Percentiles rank a stretch among this genome's conserved stretches.
phyloP scores from a whole-genome alignment of 2,329 filamentous ascomycete species.

The Clonostachys rhizophaga region DNA sequence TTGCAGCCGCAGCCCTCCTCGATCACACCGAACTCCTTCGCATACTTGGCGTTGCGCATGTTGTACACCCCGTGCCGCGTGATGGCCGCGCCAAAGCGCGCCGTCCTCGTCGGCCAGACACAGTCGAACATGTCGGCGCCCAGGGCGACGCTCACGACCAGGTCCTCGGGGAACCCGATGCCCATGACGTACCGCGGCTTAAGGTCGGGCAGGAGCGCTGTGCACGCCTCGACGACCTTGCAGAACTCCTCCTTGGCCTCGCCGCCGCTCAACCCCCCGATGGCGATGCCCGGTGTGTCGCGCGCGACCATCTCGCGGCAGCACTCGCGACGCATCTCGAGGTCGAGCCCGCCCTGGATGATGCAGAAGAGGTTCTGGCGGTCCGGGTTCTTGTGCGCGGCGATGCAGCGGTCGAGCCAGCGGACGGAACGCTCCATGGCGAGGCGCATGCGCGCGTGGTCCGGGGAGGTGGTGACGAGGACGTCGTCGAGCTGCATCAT shows the following conservation, averaged over 20 bases:
- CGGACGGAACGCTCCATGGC: conserved; percentile 92
- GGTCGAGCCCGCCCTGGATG: conserved; percentile 90
- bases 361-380: conserved; percentile 96
- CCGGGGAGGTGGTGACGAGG: conserved; percentile 90
- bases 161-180: conserved; percentile 93
- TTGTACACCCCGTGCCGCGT: conserved; percentile 80
- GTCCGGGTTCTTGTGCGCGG: conserved; percentile 77
- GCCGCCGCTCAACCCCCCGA: conserved; percentile 89
- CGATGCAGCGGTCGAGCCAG: conserved; percentile 94
- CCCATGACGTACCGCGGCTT: conserved; percentile 99
- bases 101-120: conserved; percentile 95
- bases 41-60: conserved; percentile 70
- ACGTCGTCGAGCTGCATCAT: conserved; percentile 99
- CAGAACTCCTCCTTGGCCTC: conserved; percentile 94
- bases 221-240: conserved; percentile 83
- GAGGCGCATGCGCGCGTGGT: conserved; percentile 80
- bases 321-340: conserved; percentile 81
- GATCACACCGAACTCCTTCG: conserved; percentile 76
- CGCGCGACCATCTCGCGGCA: conserved; percentile 82
- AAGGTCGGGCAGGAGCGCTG: conserved; percentile 73
- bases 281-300: conserved; percentile 93
- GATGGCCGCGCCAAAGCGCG: conserved; percentile 92
- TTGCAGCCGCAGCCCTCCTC: conserved; percentile 78
- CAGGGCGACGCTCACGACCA: conserved; percentile 87
- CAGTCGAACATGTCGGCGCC: conserved; percentile 99